Evolutionary conservation across 164 flowering plant genomes (phyloP), one percentile per base, ranked within the genome.

Genomic region (Kalanchoe fedtschenkoi): DNA sequence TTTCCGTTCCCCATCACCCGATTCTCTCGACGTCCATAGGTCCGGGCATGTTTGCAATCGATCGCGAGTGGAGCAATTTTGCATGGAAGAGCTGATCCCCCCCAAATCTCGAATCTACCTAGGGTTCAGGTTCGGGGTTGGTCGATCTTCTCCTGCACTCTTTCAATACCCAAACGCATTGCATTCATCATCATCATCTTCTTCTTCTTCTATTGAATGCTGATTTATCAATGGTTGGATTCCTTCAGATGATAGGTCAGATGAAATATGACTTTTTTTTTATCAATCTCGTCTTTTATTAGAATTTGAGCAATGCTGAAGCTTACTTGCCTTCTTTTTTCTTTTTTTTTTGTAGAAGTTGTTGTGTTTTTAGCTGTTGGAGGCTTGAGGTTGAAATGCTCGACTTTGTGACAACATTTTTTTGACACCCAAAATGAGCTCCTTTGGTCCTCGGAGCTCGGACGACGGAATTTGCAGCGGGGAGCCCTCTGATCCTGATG

Each of bases 401-500:
- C 14, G 17, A 42, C 21, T 42, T 16, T 16, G 19, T 15, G 46
- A 2, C 0, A 3, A 16, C n/a, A 17, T 42, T 21, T 46, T 24
- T 46, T 28, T 47, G 54, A 47, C 28, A 10, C 53, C n/a, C 11
- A 46, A 8, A 19, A 69, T 66, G 76, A 62, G 47, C 63, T 72
- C 62, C 22, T 44, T 58, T 28, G 71, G 64, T 34, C 34, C 33
- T 11, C 74, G 60, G 43, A 34, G 53, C 61, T 57, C 41, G 1
- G 76, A 65, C 10, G 76, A 71, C 28, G 57, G 65, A 60, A 59
- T 65, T n/a, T 62, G 62, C 34, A 62, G 38, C 66, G 21, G 58
- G 13, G 77, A 77, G 61, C 71, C 71, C 38, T 74, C 76, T 30
- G 76, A 76, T 62, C 68, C 75, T 60, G 85, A 82, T 60, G 63